Conservation (phyloP, 371 early-diverging fungal genomes). For the Choanephora cucurbitarum region DNA sequence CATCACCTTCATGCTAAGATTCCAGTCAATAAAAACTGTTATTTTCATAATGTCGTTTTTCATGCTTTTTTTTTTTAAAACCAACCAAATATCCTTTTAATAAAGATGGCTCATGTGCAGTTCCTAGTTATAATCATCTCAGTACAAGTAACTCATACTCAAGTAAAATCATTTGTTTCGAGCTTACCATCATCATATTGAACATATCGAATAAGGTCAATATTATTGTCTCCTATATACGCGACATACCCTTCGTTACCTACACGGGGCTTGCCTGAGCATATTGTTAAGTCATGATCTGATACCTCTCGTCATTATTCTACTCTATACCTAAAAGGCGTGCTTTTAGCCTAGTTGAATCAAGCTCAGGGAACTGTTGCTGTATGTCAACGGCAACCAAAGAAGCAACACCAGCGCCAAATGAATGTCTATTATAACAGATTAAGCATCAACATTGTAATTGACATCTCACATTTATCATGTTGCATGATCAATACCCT, state of each 20-base stretch:
- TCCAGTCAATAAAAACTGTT: too few relatives aligned
- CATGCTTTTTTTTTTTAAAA: not conserved
- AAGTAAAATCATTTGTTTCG: too few relatives aligned
- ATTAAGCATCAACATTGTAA: not conserved
- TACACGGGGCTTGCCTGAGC: conserved; percentile 6
- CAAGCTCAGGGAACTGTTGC: not conserved
- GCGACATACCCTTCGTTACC: conserved; percentile 9
- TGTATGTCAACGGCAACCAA: conserved; percentile 6
- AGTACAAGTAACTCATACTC: not conserved
- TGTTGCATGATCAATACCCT: conserved; percentile 1
- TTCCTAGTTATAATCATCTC: not conserved
- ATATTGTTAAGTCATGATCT: not conserved
- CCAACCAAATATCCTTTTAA: conserved; percentile 5
- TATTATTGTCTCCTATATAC: conserved; percentile 4
- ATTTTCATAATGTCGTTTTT: too few relatives aligned
- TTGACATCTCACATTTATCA: not conserved
- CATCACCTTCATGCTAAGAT: conserved; percentile 14
- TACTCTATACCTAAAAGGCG: conserved; percentile 4
- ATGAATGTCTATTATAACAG: conserved; percentile 10
- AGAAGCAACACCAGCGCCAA: conserved; percentile 12
- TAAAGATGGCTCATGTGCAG: conserved; percentile 2
- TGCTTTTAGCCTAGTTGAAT: not conserved
- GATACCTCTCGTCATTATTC: not conserved
- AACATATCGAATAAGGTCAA: not conserved
- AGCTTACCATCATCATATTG: conserved; percentile 2